Percentiles rank a stretch among this genome's conserved stretches.
Evolutionary conservation across 2,329 filamentous ascomycete genomes (phyloP).

Genomic region (Myriangium duriaei): DNA sequence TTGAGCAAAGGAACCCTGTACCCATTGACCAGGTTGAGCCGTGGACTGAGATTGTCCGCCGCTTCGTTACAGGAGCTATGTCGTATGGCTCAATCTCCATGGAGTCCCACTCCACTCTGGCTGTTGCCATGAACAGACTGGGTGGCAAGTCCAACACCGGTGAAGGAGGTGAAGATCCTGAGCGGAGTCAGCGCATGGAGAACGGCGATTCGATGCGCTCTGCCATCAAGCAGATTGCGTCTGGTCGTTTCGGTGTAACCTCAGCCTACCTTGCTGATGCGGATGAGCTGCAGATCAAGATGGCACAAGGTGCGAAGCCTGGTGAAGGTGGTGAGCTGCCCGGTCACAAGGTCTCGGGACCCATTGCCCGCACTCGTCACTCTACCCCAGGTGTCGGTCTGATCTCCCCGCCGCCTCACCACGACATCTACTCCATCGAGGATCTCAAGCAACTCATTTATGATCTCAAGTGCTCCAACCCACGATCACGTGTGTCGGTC

Average conservation of each 20-base stretch:
- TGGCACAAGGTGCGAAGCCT: conserved; percentile 96
- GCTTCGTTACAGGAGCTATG: conserved; percentile 96
- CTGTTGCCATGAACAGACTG: conserved; percentile 91
- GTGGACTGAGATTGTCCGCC: conserved; percentile 94
- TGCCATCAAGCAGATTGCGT: conserved; percentile 94
- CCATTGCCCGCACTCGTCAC: conserved; percentile 87
- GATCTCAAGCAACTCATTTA: conserved; percentile 97
- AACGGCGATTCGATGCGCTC: conserved; percentile 96
- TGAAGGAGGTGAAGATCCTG: conserved; percentile 90
- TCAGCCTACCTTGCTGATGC: conserved; percentile 89
- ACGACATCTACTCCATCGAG: conserved; percentile 98
- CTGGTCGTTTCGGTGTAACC: conserved; percentile 90
- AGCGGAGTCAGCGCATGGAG: conserved; percentile 72
- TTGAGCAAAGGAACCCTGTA: conserved; percentile 71
- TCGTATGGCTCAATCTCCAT: conserved; percentile 97
- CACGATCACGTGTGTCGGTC: conserved; percentile 81
- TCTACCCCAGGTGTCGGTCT: conserved; percentile 93
- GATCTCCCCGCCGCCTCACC: conserved; percentile 89
- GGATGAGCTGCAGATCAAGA: conserved; percentile 97
- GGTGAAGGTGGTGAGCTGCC: conserved; percentile 95
- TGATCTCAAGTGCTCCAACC: conserved; percentile 92
- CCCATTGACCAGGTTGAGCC: conserved; percentile 95
- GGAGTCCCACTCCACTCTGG: conserved; percentile 92
- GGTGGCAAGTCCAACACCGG: conserved; percentile 97
- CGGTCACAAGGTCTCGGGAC: conserved; percentile 89